These are phyloP conservation scores for Vaccinium macrocarpon DNA, from an alignment of 148 eudicot genomes.

Conservation along the genomic window DNA sequence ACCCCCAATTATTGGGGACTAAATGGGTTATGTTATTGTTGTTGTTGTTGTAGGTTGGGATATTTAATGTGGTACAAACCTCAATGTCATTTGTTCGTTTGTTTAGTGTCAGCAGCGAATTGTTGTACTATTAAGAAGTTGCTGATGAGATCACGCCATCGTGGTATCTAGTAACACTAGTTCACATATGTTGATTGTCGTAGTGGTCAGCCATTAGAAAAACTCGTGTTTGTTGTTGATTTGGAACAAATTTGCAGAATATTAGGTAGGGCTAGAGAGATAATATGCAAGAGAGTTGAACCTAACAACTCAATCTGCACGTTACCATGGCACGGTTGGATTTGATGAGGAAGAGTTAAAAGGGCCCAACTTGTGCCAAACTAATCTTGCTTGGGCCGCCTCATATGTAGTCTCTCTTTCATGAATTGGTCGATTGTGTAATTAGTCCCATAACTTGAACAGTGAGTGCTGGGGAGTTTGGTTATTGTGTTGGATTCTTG, in stretches of 20 bases:
- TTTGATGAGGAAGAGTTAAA: not conserved
- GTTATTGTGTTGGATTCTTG: not conserved
- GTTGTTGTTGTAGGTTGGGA: no score
- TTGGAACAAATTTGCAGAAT: not conserved
- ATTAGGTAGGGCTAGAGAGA: not conserved
- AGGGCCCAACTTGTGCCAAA: not conserved
- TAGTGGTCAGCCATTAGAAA: not conserved
- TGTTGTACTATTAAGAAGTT: not conserved
- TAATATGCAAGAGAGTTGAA: not conserved
- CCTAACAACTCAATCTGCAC: not conserved
- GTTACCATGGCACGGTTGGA: not conserved
- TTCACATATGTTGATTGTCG: not conserved
- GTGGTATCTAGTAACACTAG: not conserved
- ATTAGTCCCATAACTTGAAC: not conserved
- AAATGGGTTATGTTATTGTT: no score
- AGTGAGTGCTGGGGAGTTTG: not conserved
- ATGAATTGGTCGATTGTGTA: not conserved
- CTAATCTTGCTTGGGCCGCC: conserved; percentile 1
- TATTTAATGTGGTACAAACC: not conserved
- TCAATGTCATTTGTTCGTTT: not conserved
- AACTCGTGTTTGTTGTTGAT: not conserved
- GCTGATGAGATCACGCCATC: not conserved
- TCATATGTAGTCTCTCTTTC: not conserved
- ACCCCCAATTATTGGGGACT: no score
- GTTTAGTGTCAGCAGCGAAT: not conserved